These are phyloP conservation scores for Pichia sorboxylosa DNA, from an alignment of 1,139 yeast genomes.

Conservation along the genomic window DNA sequence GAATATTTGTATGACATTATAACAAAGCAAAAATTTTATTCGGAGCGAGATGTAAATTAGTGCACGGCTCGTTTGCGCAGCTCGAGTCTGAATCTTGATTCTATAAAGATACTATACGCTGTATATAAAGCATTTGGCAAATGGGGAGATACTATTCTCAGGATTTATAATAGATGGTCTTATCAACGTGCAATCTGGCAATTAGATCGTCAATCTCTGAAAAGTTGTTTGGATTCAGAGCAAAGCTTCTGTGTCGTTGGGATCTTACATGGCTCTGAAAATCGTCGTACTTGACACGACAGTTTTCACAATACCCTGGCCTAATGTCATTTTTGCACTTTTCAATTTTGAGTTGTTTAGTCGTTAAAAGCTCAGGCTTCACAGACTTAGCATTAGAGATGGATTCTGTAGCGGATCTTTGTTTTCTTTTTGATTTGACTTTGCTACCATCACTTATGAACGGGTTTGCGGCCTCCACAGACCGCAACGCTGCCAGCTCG, in stretches of 20 bases:
- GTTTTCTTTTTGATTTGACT: neutral
- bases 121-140: too few relatives aligned
- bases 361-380: neutral
- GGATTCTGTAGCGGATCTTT: neutral
- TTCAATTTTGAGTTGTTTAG: neutral
- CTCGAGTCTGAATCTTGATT: too few relatives aligned
- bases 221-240: constrained; percentile 62
- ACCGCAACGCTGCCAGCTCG: constrained; percentile 11
- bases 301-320: constrained; percentile 86
- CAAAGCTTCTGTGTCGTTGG: constrained; percentile 70
- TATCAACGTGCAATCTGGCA: too few relatives aligned
- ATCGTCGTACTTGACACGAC: constrained; percentile 74
- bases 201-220: constrained; percentile 62
- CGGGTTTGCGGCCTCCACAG: constrained; percentile 11
- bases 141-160: too few relatives aligned
- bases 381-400: neutral
- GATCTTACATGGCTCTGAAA: constrained; percentile 67
- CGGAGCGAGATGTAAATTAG: too few relatives aligned
- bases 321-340: constrained; percentile 8
- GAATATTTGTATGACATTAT: too few relatives aligned
- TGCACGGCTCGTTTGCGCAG: too few relatives aligned
- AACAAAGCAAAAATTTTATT: too few relatives aligned
- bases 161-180: too few relatives aligned
- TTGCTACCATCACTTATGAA: constrained; percentile 6
- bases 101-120: too few relatives aligned